Percentiles rank a stretch among this genome's conserved stretches.
Evolutionary conservation across 129 eudicot species (phyloP).

Genomic region (Saposhnikovia divaricata): DNA sequence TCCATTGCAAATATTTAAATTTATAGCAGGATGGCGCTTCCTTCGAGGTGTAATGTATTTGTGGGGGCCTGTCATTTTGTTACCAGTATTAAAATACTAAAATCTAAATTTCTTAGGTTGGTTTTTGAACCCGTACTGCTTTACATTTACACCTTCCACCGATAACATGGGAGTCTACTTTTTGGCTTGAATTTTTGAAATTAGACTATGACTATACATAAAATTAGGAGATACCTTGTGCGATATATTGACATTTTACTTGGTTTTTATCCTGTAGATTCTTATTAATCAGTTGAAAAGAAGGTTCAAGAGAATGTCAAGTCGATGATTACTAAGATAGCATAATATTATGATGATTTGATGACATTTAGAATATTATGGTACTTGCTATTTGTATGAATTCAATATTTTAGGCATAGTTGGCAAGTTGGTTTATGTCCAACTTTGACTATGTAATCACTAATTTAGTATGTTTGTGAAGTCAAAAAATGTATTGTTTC

Average conservation of each 20-base stretch:
- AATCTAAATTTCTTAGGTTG: background rate
- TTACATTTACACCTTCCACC: background rate
- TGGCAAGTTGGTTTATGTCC: no score
- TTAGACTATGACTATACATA: background rate
- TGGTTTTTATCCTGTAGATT: conserved; percentile 38
- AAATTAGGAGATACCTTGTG: background rate
- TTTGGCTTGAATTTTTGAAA: background rate
- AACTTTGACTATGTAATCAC: no score
- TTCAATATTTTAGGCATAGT: no score
- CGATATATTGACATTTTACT: conserved; percentile 1
- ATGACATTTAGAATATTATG: no score
- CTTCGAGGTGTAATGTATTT: background rate
- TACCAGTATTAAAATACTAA: background rate
- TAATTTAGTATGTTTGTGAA: no score
- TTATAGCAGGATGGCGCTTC: background rate
- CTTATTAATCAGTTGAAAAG: conserved; percentile 68
- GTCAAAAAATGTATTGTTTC: no score
- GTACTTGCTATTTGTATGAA: no score
- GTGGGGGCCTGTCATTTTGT: background rate
- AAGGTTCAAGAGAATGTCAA: no score
- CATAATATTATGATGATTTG: no score
- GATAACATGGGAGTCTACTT: background rate
- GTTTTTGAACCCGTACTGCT: background rate
- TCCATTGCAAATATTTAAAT: no score
- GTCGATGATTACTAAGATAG: no score